Conservation (phyloP, 257 asterid genomes). For the Ballota nigra region DNA sequence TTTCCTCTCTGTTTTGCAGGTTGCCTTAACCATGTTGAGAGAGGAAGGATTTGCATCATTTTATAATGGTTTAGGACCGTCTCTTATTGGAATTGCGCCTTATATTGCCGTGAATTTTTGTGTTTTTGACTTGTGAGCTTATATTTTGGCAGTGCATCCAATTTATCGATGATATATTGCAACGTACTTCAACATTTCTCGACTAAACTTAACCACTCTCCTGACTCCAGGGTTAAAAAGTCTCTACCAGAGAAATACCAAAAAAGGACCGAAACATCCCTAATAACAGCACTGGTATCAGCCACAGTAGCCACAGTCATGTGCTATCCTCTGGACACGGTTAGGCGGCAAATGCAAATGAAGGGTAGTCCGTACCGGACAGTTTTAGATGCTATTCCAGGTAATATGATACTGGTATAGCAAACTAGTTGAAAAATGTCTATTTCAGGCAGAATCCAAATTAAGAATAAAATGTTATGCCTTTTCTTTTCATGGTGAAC, state of each 20-base stretch:
- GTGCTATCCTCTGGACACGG: slow-evolving; percentile 90
- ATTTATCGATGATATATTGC: neutral
- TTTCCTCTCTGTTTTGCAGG: slow-evolving; percentile 41
- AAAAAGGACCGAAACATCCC: slow-evolving; percentile 62
- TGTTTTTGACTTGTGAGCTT: slow-evolving; percentile 82
- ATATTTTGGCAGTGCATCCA: slow-evolving; percentile 20
- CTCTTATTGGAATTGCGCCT: slow-evolving; percentile 83
- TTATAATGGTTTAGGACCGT: slow-evolving; percentile 73
- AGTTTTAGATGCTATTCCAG: slow-evolving; percentile 69
- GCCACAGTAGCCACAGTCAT: slow-evolving; percentile 71
- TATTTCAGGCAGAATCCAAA: neutral
- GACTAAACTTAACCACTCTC: slow-evolving; percentile 19
- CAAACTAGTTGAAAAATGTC: neutral
- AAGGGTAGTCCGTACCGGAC: slow-evolving; percentile 73
- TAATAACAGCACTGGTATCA: slow-evolving; percentile 58
- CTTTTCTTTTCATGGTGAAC: neutral
- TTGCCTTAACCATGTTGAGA: slow-evolving; percentile 68
- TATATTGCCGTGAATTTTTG: slow-evolving; percentile 80
- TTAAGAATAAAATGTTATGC: neutral
- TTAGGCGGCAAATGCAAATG: slow-evolving; percentile 91
- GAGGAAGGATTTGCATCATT: slow-evolving; percentile 80
- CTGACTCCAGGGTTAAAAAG: slow-evolving; percentile 63
- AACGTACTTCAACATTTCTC: slow-evolving; percentile 12
- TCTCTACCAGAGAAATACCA: slow-evolving; percentile 72
- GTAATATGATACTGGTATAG: slow-evolving; percentile 30